phyloP scores from a whole-genome alignment of 495 filamentous ascomycete genomes.

The Sordaria brevicollis region DNA sequence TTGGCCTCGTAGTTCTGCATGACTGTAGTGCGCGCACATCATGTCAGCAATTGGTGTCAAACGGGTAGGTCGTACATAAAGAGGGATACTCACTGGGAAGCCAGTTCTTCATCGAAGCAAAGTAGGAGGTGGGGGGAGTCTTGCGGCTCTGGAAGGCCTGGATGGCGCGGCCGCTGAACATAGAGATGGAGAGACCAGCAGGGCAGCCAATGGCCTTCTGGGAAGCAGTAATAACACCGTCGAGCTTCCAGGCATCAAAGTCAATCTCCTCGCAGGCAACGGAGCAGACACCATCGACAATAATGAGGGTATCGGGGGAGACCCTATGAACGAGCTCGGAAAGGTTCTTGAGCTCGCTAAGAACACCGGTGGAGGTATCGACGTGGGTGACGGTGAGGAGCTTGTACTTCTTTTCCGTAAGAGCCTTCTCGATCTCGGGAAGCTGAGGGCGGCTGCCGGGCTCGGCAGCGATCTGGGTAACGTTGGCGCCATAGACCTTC shows the following conservation, averaged over 20 bases:
- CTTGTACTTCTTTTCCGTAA: conserved; percentile 86
- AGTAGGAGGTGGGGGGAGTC: conserved; percentile 74
- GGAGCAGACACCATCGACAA: conserved; percentile 95
- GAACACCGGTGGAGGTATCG: conserved; percentile 91
- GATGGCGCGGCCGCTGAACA: conserved; percentile 86
- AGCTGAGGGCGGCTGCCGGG: conserved; percentile 85
- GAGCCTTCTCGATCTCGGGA: conserved; percentile 72
- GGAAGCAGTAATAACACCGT: conserved; percentile 85
- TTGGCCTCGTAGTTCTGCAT: conserved; percentile 98
- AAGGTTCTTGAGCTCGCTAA: conserved; percentile 78
- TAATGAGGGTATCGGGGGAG: conserved; percentile 77
- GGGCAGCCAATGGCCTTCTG: conserved; percentile 97
- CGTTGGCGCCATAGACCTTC: conserved; percentile 77
- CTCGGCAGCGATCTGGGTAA: conserved; percentile 79
- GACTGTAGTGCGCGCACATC: conserved; percentile 32
- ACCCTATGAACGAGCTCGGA: conserved; percentile 73
- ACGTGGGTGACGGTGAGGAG: conserved; percentile 90
- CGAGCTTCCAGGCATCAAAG: conserved; percentile 90
- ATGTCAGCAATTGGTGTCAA: not conserved
- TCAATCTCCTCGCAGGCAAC: conserved; percentile 92
- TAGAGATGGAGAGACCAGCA: conserved; percentile 83
- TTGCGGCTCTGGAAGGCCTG: conserved; percentile 67
- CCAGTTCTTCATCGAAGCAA: conserved; percentile 95
- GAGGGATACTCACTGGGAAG: conserved; percentile 54
- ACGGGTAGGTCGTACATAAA: not conserved